phyloP scores from a whole-genome alignment of 148 eudicot species.

The Gaultheria prostrata region DNA sequence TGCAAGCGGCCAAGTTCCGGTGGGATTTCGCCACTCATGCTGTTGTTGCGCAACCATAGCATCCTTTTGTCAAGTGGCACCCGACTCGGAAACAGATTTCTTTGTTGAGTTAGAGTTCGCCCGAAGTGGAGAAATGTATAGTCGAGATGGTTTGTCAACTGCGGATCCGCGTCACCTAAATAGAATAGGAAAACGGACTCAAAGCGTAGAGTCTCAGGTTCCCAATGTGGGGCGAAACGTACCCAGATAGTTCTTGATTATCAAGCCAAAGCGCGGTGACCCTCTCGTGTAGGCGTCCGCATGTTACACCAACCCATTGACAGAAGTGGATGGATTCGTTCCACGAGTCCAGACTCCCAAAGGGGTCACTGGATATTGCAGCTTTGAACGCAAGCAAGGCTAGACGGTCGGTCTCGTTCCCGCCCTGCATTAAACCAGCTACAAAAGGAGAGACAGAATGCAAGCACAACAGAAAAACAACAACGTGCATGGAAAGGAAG shows the following conservation, averaged over 20 bases:
- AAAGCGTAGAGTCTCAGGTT: no score
- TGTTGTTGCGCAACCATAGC: not conserved
- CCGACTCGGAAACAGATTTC: no score
- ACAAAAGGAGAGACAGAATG: not conserved
- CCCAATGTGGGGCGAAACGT: not conserved
- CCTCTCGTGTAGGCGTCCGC: not conserved
- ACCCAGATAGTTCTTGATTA: not conserved
- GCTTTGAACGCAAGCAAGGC: not conserved
- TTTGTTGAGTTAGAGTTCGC: no score
- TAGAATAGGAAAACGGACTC: no score
- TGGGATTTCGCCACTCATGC: not conserved
- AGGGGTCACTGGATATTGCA: not conserved
- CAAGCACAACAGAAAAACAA: not conserved
- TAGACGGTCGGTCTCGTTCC: not conserved
- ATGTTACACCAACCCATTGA: not conserved
- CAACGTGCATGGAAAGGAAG: not conserved
- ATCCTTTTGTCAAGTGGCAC: no score
- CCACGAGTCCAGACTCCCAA: not conserved
- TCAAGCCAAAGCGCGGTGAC: not conserved
- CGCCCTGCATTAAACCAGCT: not conserved
- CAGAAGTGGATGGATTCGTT: not conserved
- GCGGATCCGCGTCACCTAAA: no score
- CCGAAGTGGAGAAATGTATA: no score
- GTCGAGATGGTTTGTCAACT: no score
- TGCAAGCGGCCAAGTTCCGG: not conserved